These are phyloP conservation scores for Umbilicaria muhlenbergii DNA, from an alignment of 495 filamentous ascomycete species.

Conservation along the genomic window DNA sequence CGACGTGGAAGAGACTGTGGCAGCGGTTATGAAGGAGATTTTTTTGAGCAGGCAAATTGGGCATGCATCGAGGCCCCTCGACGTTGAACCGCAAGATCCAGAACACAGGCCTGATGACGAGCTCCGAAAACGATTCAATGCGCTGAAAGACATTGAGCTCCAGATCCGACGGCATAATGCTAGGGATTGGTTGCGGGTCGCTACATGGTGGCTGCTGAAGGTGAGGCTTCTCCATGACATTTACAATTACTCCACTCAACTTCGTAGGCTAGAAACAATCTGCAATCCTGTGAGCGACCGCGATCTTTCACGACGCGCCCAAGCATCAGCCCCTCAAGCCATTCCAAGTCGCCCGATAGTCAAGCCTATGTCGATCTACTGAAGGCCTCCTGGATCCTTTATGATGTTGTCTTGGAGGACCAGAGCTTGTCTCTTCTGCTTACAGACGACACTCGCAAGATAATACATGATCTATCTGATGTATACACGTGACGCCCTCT, in stretches of 20 bases:
- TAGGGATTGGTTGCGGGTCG: constrained; percentile 24
- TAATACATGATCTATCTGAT: constrained; percentile 25
- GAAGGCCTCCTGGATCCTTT: constrained; percentile 28
- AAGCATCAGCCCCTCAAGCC: constrained; percentile 15
- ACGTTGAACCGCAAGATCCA: constrained; percentile 19
- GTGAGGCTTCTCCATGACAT: constrained; percentile 5
- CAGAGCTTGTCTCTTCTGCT: constrained; percentile 14
- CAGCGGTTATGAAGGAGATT: constrained; percentile 19
- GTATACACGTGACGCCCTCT: constrained; percentile 4
- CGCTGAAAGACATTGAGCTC: constrained; percentile 14
- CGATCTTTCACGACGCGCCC: constrained; percentile 13
- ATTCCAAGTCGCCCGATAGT: constrained; percentile 12
- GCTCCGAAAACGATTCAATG: constrained; percentile 13
- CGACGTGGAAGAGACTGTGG: constrained; percentile 15
- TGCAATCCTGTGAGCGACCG: constrained; percentile 15
- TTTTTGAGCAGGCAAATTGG: constrained; percentile 17
- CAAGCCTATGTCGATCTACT: constrained; percentile 28
- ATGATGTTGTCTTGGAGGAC: constrained; percentile 21
- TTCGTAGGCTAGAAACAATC: constrained; percentile 15
- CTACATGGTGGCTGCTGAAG: constrained; percentile 33
- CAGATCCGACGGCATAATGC: constrained; percentile 16
- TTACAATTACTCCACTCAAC: not conserved
- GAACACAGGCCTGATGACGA: constrained; percentile 17
- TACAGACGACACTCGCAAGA: constrained; percentile 24
- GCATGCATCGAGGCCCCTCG: constrained; percentile 17